Evolutionary conservation across 306 rosid species (phyloP), one percentile per base, ranked within the genome.

Genomic region (Vicia sativa): DNA sequence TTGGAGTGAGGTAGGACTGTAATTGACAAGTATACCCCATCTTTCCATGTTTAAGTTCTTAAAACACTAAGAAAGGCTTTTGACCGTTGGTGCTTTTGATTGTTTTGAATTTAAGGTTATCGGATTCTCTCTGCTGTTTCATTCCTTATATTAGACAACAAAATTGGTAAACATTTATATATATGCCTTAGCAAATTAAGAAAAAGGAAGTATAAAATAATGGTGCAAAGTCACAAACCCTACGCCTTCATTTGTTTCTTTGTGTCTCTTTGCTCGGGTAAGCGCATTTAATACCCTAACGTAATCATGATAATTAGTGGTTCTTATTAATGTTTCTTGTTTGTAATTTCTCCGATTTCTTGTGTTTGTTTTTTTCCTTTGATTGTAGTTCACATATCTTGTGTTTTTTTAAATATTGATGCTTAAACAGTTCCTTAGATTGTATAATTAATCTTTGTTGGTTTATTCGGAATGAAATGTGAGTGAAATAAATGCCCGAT

Each of bases 31-130:
- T 41, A 39, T 28, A 53, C 7, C 26, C 49, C 4, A 3, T 54
- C 28, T 53, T 38, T 41, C 4, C 31, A 57, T 68, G 16, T 59
- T 66, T 18, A 66, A 66, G 45, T 66, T 66, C 71, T 48, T 66
- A 31, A n/a, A 38, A 52, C 11, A 31, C 12, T 29, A 6, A 11
- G 48, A 15, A 60, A 12, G 14, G 61, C 49, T 35, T 28, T 37
- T 46, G 58, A 14, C 45, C 4, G 31, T 11, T 54, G 65, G 43
- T 28, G 19, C 15, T 23, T 25, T 6, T 69, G 57, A n/a, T 42
- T 42, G 18, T 6, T 58, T 18, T 44, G 37, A 45, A 8, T 19
- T 71, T 71, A 34, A 45, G 15, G 18, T 71, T 1, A 10, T 10
- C 28, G 4, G 41, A 58, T 19, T 45, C 37, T 15, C 29, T 48